Percentiles rank a stretch among this genome's conserved stretches.
Evolutionary conservation across 2,329 filamentous ascomycete genomes (phyloP).

Genomic region (Helicocarpus griseus): DNA sequence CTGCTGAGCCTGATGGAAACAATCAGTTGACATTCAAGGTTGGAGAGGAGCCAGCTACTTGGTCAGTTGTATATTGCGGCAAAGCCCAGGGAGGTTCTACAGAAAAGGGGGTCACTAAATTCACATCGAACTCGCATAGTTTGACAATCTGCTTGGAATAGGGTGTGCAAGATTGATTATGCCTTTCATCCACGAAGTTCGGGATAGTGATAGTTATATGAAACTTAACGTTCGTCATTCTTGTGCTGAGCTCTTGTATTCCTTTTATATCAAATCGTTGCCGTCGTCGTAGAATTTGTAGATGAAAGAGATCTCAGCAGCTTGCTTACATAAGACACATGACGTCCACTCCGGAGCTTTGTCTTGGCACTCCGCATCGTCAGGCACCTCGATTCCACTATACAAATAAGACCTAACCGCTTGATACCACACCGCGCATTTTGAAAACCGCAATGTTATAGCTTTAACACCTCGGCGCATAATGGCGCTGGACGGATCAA

Average conservation of each 20-base stretch:
- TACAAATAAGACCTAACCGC: background rate
- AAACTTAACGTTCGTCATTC: no score
- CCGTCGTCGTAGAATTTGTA: no score
- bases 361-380: background rate
- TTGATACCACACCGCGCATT: background rate
- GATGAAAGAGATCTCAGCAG: no score
- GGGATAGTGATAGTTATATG: no score
- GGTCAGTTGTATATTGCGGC: background rate
- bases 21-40: background rate
- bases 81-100: background rate
- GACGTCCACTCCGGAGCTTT: background rate
- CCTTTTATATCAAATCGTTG: no score
- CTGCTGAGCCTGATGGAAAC: background rate
- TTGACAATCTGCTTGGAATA: background rate
- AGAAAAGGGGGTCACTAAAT: background rate
- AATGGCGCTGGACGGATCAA: slow-evolving; percentile 63
- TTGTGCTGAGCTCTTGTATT: no score
- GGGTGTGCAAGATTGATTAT: no score
- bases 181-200: no score
- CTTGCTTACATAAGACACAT: background rate
- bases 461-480: slow-evolving; percentile 21
- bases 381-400: background rate
- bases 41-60: background rate
- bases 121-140: background rate
- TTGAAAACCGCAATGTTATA: slow-evolving; percentile 10